Percentiles rank a stretch among this genome's conserved stretches.
Conservation (phyloP, 345 rosid genomes). For the Carallia brachiata region DNA sequence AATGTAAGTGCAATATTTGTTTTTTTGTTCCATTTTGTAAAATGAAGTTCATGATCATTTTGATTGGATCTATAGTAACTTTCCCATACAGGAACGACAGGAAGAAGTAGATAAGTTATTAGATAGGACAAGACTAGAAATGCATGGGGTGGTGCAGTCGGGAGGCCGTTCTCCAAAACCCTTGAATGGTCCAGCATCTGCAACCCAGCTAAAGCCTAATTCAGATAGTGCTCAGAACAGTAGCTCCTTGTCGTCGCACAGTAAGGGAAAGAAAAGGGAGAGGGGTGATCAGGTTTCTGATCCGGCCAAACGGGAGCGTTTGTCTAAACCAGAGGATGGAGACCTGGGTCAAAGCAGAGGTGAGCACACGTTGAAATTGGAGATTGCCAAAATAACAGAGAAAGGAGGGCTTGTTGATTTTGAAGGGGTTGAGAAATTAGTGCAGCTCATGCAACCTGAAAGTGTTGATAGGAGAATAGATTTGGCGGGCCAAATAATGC, state of each 20-base stretch:
- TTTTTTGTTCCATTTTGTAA: background rate
- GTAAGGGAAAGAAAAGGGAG: constrained; percentile 91
- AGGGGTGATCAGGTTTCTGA: constrained; percentile 74
- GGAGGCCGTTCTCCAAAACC: constrained; percentile 84
- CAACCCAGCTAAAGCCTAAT: constrained; percentile 66
- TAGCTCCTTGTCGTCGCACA: constrained; percentile 59
- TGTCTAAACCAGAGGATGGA: constrained; percentile 54
- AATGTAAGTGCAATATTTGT: constrained; percentile 52
- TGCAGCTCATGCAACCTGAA: constrained; percentile 70
- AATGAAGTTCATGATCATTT: background rate
- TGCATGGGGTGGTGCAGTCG: constrained; percentile 77
- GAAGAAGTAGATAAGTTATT: constrained; percentile 76
- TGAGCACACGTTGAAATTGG: constrained; percentile 57
- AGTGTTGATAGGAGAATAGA: constrained; percentile 72
- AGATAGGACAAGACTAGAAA: constrained; percentile 57
- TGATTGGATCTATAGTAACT: constrained; percentile 8
- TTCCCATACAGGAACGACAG: constrained; percentile 44
- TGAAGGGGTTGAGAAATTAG: constrained; percentile 77
- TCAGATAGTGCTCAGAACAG: constrained; percentile 64
- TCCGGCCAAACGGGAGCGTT: constrained; percentile 64
- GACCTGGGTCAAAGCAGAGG: constrained; percentile 50
- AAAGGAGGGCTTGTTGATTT: constrained; percentile 76
- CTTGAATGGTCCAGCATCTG: constrained; percentile 68
- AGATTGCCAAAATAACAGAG: constrained; percentile 67
- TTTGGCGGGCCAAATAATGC: constrained; percentile 54